Evolutionary conservation across 176 grass and related monocot species (phyloP).

Genomic region (Raddia guianensis): DNA sequence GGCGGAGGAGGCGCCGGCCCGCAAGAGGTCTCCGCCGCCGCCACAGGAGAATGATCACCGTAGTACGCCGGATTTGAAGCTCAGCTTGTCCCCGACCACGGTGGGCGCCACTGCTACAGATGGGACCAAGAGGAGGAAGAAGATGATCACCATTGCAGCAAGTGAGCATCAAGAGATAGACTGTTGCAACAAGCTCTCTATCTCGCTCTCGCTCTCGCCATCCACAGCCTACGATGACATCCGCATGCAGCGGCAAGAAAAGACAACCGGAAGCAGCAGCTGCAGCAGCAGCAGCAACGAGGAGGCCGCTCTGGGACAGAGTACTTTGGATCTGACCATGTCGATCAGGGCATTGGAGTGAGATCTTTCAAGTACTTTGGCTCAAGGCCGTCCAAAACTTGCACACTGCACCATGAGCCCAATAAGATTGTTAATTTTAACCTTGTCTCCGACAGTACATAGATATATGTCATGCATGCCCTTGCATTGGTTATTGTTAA

Average conservation of each 20-base stretch:
- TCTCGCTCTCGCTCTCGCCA: slow-evolving; percentile 67
- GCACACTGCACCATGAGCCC: slow-evolving; percentile 53
- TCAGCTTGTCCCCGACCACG: slow-evolving; percentile 59
- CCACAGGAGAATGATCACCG: slow-evolving; percentile 13
- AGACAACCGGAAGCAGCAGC: slow-evolving; percentile 52
- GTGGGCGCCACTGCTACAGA: not conserved
- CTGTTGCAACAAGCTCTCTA: slow-evolving; percentile 43
- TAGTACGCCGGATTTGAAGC: slow-evolving; percentile 49
- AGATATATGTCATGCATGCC: slow-evolving; percentile 28
- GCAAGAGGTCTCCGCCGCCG: slow-evolving; percentile 40
- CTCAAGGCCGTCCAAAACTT: slow-evolving; percentile 60
- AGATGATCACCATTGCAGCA: not conserved
- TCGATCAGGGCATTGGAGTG: slow-evolving; percentile 99
- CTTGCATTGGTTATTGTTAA: slow-evolving; percentile 36
- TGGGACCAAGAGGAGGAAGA: slow-evolving; percentile 43
- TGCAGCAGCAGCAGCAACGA: slow-evolving; percentile 35
- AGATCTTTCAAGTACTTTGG: slow-evolving; percentile 99
- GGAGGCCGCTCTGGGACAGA: slow-evolving; percentile 73
- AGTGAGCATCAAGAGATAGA: slow-evolving; percentile 40
- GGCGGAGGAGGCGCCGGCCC: not conserved
- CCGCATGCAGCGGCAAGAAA: slow-evolving; percentile 31
- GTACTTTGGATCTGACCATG: slow-evolving; percentile 99
- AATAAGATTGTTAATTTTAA: slow-evolving; percentile 53
- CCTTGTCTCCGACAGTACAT: slow-evolving; percentile 34
- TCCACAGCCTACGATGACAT: slow-evolving; percentile 30